Evolutionary conservation across 768 basidiomycete genomes (phyloP).

Genomic region (Kwoniella sp.): DNA sequence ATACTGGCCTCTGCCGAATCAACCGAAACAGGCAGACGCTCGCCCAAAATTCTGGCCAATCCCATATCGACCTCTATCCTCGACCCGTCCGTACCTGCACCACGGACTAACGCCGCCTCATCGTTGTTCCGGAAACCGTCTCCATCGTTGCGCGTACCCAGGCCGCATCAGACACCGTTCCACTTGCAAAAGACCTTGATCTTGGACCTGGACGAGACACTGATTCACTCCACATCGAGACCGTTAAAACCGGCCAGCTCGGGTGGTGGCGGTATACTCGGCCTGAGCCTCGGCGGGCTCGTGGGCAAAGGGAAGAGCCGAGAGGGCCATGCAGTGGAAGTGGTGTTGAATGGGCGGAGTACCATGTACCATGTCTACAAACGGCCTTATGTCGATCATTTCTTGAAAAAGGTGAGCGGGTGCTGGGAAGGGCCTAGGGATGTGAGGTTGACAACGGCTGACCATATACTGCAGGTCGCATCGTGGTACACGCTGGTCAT

Average conservation of each 20-base stretch:
- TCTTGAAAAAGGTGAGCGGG: slow-evolving; percentile 69
- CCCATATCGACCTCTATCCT: slow-evolving; percentile 38
- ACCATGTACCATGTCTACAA: slow-evolving; percentile 98
- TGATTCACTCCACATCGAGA: slow-evolving; percentile 93
- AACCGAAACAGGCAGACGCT: not conserved
- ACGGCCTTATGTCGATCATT: slow-evolving; percentile 93
- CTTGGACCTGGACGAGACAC: slow-evolving; percentile 94
- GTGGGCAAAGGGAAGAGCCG: slow-evolving; percentile 48
- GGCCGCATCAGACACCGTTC: slow-evolving; percentile 61
- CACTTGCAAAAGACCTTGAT: slow-evolving; percentile 89
- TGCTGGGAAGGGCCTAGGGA: too few species aligned
- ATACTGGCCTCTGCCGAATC: not conserved
- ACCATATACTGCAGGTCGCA: slow-evolving; percentile 63
- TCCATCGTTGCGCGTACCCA: slow-evolving; percentile 3
- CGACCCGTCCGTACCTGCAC: slow-evolving; percentile 32
- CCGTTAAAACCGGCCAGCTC: slow-evolving; percentile 53
- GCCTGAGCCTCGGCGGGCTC: slow-evolving; percentile 41
- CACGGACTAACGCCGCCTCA: slow-evolving; percentile 7
- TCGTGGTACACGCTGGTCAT: slow-evolving; percentile 98
- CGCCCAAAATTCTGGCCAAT: slow-evolving; percentile 28
- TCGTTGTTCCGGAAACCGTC: slow-evolving; percentile 10
- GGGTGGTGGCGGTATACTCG: slow-evolving; percentile 52
- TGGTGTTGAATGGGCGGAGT: slow-evolving; percentile 77
- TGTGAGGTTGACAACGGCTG: not conserved
- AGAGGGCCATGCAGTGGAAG: slow-evolving; percentile 84